phyloP scores from a whole-genome alignment of 768 basidiomycete species.

The Naganishia friedmannii region DNA sequence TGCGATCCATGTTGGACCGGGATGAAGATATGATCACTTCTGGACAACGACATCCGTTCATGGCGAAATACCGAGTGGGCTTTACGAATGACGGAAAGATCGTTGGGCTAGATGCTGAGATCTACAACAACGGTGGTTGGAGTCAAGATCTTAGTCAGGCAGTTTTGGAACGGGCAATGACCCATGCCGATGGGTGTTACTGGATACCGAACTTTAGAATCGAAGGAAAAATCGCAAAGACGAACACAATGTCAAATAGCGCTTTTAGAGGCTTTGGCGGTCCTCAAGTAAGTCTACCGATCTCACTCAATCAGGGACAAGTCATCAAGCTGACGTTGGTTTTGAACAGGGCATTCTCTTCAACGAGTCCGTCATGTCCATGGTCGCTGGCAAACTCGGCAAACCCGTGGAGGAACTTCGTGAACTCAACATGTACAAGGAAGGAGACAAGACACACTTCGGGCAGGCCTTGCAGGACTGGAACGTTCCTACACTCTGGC shows the following conservation, averaged over 20 bases:
- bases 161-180: conserved; percentile 40
- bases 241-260: conserved; percentile 43
- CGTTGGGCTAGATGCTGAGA: conserved; percentile 34
- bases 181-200: conserved; percentile 37
- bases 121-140: conserved; percentile 41
- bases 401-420: conserved; percentile 38
- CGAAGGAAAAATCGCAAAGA: conserved; percentile 37
- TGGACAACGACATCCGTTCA: conserved; percentile 42
- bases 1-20: conserved; percentile 41
- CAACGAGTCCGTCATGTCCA: conserved; percentile 36
- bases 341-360: conserved; percentile 36
- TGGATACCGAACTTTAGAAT: conserved; percentile 38
- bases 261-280: conserved; percentile 41
- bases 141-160: conserved; percentile 40
- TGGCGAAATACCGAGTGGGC: conserved; percentile 36
- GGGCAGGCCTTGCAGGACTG: conserved; percentile 38
- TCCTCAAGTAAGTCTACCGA: conserved; percentile 21
- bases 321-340: neutral
- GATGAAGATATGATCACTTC: conserved; percentile 40
- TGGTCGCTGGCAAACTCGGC: conserved; percentile 37
- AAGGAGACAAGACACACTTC: conserved; percentile 38
- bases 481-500: conserved; percentile 38
- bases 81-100: conserved; percentile 39
- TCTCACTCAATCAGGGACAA: neutral
- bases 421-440: conserved; percentile 37